phyloP scores from a whole-genome alignment of 441 rosid genomes.

The Croton laevigatus region DNA sequence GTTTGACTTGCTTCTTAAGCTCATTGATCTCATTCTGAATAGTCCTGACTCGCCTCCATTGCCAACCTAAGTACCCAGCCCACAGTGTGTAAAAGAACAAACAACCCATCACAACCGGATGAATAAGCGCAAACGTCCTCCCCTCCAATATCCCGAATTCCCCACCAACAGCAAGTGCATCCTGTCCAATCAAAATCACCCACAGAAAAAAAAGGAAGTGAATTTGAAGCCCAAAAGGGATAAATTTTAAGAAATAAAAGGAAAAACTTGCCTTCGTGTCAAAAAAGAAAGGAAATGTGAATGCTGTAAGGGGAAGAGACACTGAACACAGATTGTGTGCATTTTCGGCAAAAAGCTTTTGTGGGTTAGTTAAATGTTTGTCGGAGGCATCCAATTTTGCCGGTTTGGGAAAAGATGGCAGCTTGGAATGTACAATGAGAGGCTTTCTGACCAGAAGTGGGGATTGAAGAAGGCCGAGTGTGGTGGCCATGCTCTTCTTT shows the following conservation, averaged over 20 bases:
- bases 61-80: slow-evolving; percentile 93
- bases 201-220: background rate
- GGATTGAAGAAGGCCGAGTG: slow-evolving; percentile 53
- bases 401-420: slow-evolving; percentile 25
- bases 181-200: slow-evolving; percentile 34
- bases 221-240: background rate
- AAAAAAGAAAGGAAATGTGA: slow-evolving; percentile 56
- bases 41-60: slow-evolving; percentile 93
- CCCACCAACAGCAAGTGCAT: slow-evolving; percentile 72
- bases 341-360: slow-evolving; percentile 29
- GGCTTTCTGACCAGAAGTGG: slow-evolving; percentile 36
- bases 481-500: slow-evolving; percentile 54
- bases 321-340: slow-evolving; percentile 39
- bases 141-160: slow-evolving; percentile 88
- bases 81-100: slow-evolving; percentile 66
- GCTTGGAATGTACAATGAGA: slow-evolving; percentile 19
- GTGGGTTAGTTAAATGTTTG: slow-evolving; percentile 12
- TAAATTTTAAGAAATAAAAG: background rate
- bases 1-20: slow-evolving; percentile 82
- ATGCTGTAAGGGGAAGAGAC: slow-evolving; percentile 53
- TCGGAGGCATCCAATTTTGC: slow-evolving; percentile 21
- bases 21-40: slow-evolving; percentile 66
- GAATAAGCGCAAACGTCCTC: slow-evolving; percentile 64
- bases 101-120: slow-evolving; percentile 71
- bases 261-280: slow-evolving; percentile 49